Percentiles rank a stretch among this genome's conserved stretches.
Conservation (phyloP, 1,139 yeast species). For the Casaregolazyma suthepensis region DNA sequence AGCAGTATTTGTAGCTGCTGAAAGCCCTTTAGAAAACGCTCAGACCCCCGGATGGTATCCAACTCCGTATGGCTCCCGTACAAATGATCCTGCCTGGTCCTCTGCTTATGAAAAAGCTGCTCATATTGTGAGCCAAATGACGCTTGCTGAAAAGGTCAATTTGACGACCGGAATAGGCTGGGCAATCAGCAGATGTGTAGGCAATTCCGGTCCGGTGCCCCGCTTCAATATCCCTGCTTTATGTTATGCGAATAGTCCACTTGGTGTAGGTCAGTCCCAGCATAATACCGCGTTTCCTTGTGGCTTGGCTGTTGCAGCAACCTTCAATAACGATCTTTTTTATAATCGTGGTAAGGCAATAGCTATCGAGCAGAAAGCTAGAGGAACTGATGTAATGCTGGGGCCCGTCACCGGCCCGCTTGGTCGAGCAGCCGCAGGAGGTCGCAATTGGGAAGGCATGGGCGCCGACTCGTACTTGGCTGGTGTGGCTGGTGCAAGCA, state of each 20-base stretch:
- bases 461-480: conserved; percentile 60
- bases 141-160: conserved; percentile 54
- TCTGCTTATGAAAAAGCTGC: conserved; percentile 52
- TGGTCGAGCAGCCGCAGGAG: conserved; percentile 57
- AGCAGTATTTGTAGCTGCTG: not conserved
- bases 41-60: conserved; percentile 22
- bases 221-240: conserved; percentile 51
- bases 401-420: conserved; percentile 54
- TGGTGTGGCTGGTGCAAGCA: conserved; percentile 50
- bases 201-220: conserved; percentile 57
- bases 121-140: conserved; percentile 47
- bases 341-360: conserved; percentile 48
- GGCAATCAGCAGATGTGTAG: conserved; percentile 59
- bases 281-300: conserved; percentile 48
- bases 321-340: conserved; percentile 41
- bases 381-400: conserved; percentile 55
- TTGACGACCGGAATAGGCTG: conserved; percentile 63
- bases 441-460: conserved; percentile 63
- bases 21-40: conserved; percentile 10
- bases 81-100: conserved; percentile 42
- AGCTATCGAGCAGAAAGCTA: conserved; percentile 49
- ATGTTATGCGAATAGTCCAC: conserved; percentile 61
- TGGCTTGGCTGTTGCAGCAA: conserved; percentile 42
- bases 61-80: conserved; percentile 22
- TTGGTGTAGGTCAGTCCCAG: conserved; percentile 56